Percentiles rank a stretch among this genome's conserved stretches.
Conservation (phyloP, 2,329 filamentous ascomycete species). For the Dactylellina sp. region DNA sequence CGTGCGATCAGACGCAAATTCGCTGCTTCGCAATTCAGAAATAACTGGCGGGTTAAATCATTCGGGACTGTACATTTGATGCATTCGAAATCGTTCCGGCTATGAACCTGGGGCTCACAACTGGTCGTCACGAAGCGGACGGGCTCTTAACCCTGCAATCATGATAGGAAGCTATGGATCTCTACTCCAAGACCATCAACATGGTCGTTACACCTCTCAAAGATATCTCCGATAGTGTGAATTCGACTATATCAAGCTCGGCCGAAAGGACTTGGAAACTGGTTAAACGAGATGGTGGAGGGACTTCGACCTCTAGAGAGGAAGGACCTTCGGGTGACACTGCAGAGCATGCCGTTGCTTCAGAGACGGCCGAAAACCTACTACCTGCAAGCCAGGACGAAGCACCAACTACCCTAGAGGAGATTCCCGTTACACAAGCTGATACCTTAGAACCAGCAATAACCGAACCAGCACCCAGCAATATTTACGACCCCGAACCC, state of each 20-base stretch:
- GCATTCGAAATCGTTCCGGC: conserved; percentile 17
- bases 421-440: not conserved
- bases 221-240: conserved; percentile 56
- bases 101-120: conserved; percentile 31
- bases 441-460: not conserved
- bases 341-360: conserved; percentile 16
- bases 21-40: conserved; percentile 11
- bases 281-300: conserved; percentile 31
- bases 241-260: conserved; percentile 53
- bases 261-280: conserved; percentile 54
- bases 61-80: conserved; percentile 3
- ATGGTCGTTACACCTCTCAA: conserved; percentile 56
- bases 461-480: not conserved
- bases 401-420: not conserved
- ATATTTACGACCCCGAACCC: not conserved
- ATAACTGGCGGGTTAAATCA: not conserved
- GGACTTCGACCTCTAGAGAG: conserved; percentile 15
- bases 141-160: conserved; percentile 42
- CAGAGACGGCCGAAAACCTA: conserved; percentile 2
- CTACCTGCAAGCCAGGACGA: conserved; percentile 14
- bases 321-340: conserved; percentile 33
- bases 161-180: conserved; percentile 55
- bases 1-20: conserved; percentile 45
- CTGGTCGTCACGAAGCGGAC: conserved; percentile 28
- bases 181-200: conserved; percentile 57